phyloP scores from a whole-genome alignment of 2,329 filamentous ascomycete genomes.

The Microdochium trichocladiopsis region DNA sequence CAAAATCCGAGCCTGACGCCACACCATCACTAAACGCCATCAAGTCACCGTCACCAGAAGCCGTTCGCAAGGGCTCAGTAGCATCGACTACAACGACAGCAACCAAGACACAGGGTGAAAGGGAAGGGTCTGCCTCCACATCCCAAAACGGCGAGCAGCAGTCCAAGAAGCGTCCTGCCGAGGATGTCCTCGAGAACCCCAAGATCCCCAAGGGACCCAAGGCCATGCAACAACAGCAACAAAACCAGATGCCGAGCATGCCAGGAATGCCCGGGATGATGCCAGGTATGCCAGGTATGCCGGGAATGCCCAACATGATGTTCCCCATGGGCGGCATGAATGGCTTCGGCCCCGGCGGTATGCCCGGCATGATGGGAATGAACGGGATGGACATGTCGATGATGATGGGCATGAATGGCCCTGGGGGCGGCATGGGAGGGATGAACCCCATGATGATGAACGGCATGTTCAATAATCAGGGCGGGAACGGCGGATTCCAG shows the following conservation, averaged over 20 bases:
- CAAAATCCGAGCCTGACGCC: conserved; percentile 4
- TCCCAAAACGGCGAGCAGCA: conserved; percentile 17
- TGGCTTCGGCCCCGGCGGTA: conserved; percentile 20
- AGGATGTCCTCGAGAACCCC: conserved; percentile 59
- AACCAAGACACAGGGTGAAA: conserved; percentile 6
- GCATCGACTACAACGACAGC: conserved; percentile 17
- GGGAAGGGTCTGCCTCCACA: conserved; percentile 12
- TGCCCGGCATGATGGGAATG: conserved; percentile 11
- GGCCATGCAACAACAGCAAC: conserved; percentile 51
- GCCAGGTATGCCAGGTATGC: conserved; percentile 33
- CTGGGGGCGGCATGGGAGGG: not conserved
- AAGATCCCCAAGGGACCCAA: conserved; percentile 60
- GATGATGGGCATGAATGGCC: conserved; percentile 23
- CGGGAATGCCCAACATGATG: conserved; percentile 23
- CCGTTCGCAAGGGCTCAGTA: not conserved
- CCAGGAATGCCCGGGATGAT: conserved; percentile 35
- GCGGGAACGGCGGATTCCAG: conserved; percentile 17
- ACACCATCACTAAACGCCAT: conserved; percentile 13
- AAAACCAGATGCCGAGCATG: conserved; percentile 41
- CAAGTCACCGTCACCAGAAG: conserved; percentile 9
- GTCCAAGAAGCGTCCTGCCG: conserved; percentile 76
- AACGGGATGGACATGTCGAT: conserved; percentile 24
- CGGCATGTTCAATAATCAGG: conserved; percentile 26
- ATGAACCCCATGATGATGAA: conserved; percentile 28
- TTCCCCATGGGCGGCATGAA: conserved; percentile 15